Conservation (phyloP, 2,329 filamentous ascomycete species). For the Fusarium pseudoanthophilum region DNA sequence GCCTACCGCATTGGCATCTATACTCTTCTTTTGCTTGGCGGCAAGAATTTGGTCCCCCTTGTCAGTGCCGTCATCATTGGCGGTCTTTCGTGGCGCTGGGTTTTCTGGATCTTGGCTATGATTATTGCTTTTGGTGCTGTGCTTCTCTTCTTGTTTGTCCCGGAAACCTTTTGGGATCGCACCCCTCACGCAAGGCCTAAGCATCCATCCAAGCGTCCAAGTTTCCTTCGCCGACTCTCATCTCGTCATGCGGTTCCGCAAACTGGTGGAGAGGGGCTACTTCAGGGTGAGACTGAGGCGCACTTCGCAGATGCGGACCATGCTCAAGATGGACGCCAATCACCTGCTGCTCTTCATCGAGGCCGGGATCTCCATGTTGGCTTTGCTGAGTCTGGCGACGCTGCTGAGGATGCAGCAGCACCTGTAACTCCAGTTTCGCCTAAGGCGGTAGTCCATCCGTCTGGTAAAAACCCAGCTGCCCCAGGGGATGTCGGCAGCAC, state of each 20-base stretch:
- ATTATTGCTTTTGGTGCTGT: constrained; percentile 76
- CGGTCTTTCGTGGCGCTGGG: constrained; percentile 83
- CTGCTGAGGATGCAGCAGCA: constrained; percentile 4
- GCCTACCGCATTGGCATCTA: constrained; percentile 95
- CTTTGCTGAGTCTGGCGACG: constrained; percentile 55
- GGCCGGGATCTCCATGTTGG: constrained; percentile 63
- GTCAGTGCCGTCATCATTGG: constrained; percentile 88
- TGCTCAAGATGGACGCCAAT: constrained; percentile 15
- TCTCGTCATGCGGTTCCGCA: constrained; percentile 50
- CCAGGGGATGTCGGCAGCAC: constrained; percentile 8
- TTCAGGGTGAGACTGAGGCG: constrained; percentile 44
- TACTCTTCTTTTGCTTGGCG: constrained; percentile 85
- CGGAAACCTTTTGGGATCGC: constrained; percentile 96
- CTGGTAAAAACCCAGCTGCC: not conserved
- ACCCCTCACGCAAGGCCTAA: constrained; percentile 64
- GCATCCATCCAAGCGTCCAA: constrained; percentile 53
- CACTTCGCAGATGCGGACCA: constrained; percentile 65
- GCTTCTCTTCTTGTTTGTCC: constrained; percentile 88
- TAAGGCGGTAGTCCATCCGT: not conserved
- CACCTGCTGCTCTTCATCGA: constrained; percentile 20
- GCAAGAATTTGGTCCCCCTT: constrained; percentile 90
- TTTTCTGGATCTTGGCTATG: constrained; percentile 89
- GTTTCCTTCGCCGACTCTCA: constrained; percentile 60
- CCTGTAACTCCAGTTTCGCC: constrained; percentile 3
- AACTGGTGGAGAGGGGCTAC: not conserved